Percentiles rank a stretch among this genome's conserved stretches.
These are phyloP conservation scores for Extremus antarcticus DNA, from an alignment of 495 filamentous ascomycete species.

Conservation along the genomic window DNA sequence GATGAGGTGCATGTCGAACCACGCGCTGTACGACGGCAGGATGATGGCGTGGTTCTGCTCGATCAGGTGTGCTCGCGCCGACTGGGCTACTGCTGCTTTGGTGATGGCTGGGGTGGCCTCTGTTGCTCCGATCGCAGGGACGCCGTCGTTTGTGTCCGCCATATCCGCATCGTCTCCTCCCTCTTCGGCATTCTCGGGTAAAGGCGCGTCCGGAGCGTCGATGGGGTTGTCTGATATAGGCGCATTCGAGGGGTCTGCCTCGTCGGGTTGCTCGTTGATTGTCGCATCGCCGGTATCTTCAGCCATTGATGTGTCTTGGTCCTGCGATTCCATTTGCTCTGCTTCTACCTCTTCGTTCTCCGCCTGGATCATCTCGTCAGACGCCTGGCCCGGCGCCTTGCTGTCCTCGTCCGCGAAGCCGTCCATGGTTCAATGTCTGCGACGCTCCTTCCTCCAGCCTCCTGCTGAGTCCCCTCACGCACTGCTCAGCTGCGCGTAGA, in stretches of 20 bases:
- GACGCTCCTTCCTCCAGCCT: background rate
- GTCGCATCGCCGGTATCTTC: constrained; percentile 41
- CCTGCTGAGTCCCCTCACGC: too few species aligned
- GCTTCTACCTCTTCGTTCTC: constrained; percentile 16
- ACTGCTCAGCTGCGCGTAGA: too few species aligned
- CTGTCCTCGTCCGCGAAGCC: constrained; percentile 18
- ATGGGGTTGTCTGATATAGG: constrained; percentile 67
- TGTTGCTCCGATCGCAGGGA: constrained; percentile 12
- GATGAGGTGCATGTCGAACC: constrained; percentile 96
- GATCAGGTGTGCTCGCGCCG: constrained; percentile 80
- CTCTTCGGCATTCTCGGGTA: constrained; percentile 44
- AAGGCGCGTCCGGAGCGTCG: constrained; percentile 71
- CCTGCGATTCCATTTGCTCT: background rate
- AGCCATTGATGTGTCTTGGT: constrained; percentile 17
- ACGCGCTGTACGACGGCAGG: constrained; percentile 87
- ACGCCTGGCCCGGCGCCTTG: constrained; percentile 13
- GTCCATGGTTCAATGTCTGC: constrained; percentile 9
- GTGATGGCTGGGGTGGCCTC: constrained; percentile 32
- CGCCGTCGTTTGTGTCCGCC: constrained; percentile 44
- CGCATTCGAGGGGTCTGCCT: constrained; percentile 35
- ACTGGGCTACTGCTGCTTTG: constrained; percentile 72
- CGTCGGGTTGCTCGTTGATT: constrained; percentile 17
- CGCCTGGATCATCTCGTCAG: constrained; percentile 13
- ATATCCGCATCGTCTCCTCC: constrained; percentile 77
- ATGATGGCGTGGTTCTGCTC: constrained; percentile 90